A percentile compares a stretch with the other conserved stretches of the same genome.
These are phyloP conservation scores for Letharia columbiana DNA, from an alignment of 495 filamentous ascomycete genomes.

Conservation along the genomic window DNA sequence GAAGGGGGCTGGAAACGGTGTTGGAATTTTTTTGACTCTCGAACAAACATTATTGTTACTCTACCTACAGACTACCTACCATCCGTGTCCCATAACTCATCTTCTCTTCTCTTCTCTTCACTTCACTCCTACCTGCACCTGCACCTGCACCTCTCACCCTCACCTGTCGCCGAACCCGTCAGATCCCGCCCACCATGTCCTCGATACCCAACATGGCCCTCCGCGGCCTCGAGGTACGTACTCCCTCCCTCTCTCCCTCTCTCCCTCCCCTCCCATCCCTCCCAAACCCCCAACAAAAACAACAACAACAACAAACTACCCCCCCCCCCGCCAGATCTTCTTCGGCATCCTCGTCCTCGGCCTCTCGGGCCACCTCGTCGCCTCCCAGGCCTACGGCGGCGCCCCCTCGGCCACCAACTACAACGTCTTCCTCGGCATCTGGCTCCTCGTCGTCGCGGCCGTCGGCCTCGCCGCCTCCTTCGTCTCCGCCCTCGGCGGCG, in stretches of 20 bases:
- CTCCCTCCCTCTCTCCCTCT: neutral
- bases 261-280: neutral
- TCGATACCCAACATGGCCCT: slow-evolving; percentile 16
- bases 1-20: neutral
- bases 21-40: neutral
- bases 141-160: no score
- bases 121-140: no score
- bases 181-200: slow-evolving; percentile 8
- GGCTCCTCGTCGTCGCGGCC: slow-evolving; percentile 52
- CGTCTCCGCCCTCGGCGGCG: slow-evolving; percentile 38
- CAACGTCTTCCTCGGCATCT: slow-evolving; percentile 22
- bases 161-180: neutral
- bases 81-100: no score
- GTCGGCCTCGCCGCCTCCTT: slow-evolving; percentile 51
- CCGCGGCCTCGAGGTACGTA: slow-evolving; percentile 16
- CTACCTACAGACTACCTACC: no score
- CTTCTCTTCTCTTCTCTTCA: no score
- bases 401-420: slow-evolving; percentile 21
- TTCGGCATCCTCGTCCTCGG: slow-evolving; percentile 23
- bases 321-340: slow-evolving; percentile 15
- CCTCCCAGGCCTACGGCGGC: slow-evolving; percentile 20
- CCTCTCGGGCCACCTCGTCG: slow-evolving; percentile 24
- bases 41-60: no score
- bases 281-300: neutral
- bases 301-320: neutral